Evolutionary conservation across 2,329 filamentous ascomycete species (phyloP), one percentile per base, ranked within the genome.

Genomic region (Fusarium siculi): DNA sequence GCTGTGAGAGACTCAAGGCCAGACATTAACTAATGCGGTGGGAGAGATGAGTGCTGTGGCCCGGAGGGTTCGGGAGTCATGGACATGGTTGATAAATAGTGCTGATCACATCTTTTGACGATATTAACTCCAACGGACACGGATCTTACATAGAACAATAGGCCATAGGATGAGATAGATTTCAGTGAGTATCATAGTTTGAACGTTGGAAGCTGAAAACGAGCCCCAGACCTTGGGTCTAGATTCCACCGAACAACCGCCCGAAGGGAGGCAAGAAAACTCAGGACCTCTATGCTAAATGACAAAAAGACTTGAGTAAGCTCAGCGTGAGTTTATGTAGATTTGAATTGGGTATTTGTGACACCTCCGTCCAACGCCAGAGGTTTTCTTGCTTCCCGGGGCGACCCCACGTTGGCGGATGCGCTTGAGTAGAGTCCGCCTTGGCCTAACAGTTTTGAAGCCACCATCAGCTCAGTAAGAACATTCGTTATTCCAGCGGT

Each of bases 391-490:
- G 21, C 10, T n/a, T 10, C 21, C 4, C 4, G 5, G 15, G n/a
- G 11, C 10, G 28, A 32, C 66, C 70, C 70, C 66, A 61, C 70
- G 70, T 70, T 65, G 58, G 58, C 53, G 66, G 58, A 65, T 69
- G 46, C 65, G 30, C 40, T 69, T 42, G 53, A 47, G 37, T 57
- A 73, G 55, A 65, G 46, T 73, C 56, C 66, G 47, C 42, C 58
- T 72, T 65, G 68, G 68, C 58, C 70, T 66, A 57, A 49, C 23
- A 68, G 40, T 44, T 44, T 43, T 52, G 37, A 46, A 69, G 70
- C 68, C 69, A 72, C 69, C 57, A 74, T 67, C 66, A 43, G 36
- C 34, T 47, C 58, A 69, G 53, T 49, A 25, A 19, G 59, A 46
- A 60, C 66, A 44, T 70, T 28, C 34, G 25, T 37, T 69, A 14